These are phyloP conservation scores for Globisporangium megalacanthum DNA, from an alignment of 352 stramenopile genomes.

Conservation along the genomic window DNA sequence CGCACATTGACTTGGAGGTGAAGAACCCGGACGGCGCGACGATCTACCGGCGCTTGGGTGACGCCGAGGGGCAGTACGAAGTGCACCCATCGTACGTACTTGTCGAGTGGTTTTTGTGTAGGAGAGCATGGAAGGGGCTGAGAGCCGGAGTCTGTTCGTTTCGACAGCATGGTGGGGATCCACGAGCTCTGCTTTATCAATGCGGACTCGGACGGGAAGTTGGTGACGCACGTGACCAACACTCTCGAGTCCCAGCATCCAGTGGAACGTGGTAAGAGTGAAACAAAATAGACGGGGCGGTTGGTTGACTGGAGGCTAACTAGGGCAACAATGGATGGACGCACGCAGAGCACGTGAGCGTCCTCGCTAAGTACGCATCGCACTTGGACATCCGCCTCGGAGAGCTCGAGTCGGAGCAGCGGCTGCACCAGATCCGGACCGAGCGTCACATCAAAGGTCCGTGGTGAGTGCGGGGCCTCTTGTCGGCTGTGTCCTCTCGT, in stretches of 20 bases:
- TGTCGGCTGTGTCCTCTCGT: no score
- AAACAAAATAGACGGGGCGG: neutral
- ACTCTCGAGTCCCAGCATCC: constrained; percentile 76
- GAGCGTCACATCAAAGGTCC: constrained; percentile 71
- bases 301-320: neutral
- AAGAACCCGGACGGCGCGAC: constrained; percentile 57
- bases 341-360: constrained; percentile 64
- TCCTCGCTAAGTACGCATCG: constrained; percentile 77
- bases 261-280: constrained; percentile 50
- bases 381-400: constrained; percentile 74
- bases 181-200: constrained; percentile 78
- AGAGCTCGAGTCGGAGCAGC: constrained; percentile 73
- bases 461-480: no score
- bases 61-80: constrained; percentile 70
- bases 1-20: constrained; percentile 68
- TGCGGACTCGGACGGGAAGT: constrained; percentile 58
- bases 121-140: no score
- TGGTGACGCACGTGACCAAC: constrained; percentile 80
- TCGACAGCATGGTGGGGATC: constrained; percentile 43
- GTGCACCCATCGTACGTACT: constrained; percentile 54
- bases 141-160: no score
- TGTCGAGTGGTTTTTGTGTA: no score
- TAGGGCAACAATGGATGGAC: no score
- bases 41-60: constrained; percentile 48
- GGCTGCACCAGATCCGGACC: constrained; percentile 67